These are phyloP conservation scores for Diaporthe sp. DNA, from an alignment of 2,329 filamentous ascomycete genomes.

Conservation along the genomic window DNA sequence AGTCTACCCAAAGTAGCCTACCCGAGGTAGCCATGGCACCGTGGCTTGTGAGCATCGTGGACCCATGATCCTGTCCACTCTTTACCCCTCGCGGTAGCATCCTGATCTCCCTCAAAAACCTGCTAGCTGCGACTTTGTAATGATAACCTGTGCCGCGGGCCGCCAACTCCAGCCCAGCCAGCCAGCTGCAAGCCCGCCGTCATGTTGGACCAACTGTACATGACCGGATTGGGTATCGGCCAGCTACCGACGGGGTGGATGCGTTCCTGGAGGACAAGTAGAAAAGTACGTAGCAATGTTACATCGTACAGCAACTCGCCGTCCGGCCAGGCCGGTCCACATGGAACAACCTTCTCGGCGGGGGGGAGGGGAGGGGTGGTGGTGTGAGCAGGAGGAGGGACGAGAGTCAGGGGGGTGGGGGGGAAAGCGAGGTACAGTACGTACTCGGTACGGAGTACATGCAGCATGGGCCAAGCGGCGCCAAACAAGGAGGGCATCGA, in stretches of 20 bases:
- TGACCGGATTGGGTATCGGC: background rate
- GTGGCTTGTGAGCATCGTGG: background rate
- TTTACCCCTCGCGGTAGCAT: constrained; percentile 10
- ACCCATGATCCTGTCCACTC: background rate
- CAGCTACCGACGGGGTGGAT: constrained; percentile 10
- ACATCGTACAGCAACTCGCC: constrained; percentile 10
- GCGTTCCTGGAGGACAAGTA: constrained; percentile 9
- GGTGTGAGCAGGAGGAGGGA: background rate
- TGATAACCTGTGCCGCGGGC: background rate
- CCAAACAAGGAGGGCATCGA: background rate
- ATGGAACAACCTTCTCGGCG: background rate
- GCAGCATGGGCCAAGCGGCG: background rate
- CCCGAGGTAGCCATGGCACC: background rate
- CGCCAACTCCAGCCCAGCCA: background rate
- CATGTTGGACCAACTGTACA: no score
- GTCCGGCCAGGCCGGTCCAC: constrained; percentile 11
- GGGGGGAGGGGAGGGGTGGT: background rate
- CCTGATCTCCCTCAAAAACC: constrained; percentile 1
- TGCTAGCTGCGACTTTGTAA: background rate
- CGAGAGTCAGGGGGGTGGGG: background rate
- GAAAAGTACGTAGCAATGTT: background rate
- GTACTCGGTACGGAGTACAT: background rate
- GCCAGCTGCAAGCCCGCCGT: background rate
- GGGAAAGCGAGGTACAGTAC: background rate
- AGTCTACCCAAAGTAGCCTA: background rate